These are phyloP conservation scores for Gastrodia elata DNA, from an alignment of 106 monocot genomes.

Conservation along the genomic window DNA sequence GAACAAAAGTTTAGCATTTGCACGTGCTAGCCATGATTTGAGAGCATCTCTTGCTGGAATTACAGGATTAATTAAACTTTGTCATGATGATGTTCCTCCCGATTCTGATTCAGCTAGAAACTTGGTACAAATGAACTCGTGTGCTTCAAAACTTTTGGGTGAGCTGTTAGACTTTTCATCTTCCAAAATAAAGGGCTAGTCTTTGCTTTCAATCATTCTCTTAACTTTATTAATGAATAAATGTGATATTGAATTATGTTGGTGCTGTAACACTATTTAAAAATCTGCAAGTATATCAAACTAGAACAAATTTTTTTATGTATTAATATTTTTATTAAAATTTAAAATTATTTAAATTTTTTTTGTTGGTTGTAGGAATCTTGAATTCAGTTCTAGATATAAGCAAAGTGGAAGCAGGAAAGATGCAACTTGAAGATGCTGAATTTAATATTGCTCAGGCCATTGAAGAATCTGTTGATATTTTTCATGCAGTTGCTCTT, in stretches of 20 bases:
- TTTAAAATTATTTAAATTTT: background rate
- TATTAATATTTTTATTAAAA: background rate
- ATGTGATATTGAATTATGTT: background rate
- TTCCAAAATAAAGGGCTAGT: background rate
- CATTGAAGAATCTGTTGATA: slow-evolving; percentile 68
- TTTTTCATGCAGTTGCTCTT: slow-evolving; percentile 53
- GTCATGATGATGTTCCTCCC: slow-evolving; percentile 12
- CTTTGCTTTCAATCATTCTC: background rate
- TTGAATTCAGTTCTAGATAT: slow-evolving; percentile 81
- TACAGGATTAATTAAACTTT: slow-evolving; percentile 46
- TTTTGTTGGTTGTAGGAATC: slow-evolving; percentile 32
- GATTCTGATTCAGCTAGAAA: slow-evolving; percentile 36
- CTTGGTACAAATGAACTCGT: slow-evolving; percentile 48
- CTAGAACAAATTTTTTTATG: background rate
- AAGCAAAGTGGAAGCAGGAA: slow-evolving; percentile 88
- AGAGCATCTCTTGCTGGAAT: slow-evolving; percentile 60
- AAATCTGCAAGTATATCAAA: background rate
- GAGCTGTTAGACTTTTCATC: slow-evolving; percentile 7
- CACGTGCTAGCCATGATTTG: slow-evolving; percentile 74
- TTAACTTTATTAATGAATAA: background rate
- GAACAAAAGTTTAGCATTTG: slow-evolving; percentile 89
- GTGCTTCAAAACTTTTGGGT: slow-evolving; percentile 55
- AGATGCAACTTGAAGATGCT: slow-evolving; percentile 67
- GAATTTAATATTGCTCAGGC: slow-evolving; percentile 70
- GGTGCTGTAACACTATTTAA: background rate